Base-by-base conservation (phyloP, 257 asterid genomes). In the Plantago major region DNA sequence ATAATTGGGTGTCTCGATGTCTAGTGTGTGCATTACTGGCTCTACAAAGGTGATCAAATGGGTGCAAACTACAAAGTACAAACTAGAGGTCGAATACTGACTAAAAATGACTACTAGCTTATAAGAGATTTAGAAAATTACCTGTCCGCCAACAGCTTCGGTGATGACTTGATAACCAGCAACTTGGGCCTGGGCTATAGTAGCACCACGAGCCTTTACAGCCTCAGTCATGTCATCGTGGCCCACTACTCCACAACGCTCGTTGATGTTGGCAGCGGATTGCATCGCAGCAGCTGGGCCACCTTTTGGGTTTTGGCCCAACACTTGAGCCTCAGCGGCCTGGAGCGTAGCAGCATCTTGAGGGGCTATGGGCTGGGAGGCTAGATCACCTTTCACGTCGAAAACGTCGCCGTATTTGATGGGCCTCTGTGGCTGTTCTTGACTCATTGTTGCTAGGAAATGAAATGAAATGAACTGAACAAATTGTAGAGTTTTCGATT, bases 341-440 rank as follows among this genome's bases (percentile, higher is more conserved):
- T 83, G 89, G 69, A 87, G 66, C 17, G 66, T 19, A 48, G 90
- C 82, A 45, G 96, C 96, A 51, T 83, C 97, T 63, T 76, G 76
- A 19, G 88, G 95, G 3, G 90, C 69, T 33, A 90, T 67, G 1
- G 81, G 75, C 33, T 83, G 64, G 2, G 86, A 64, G 28, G 90
- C 85, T 7, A 85, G 46, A 44, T 80, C 44, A 30, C 85, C 92
- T 1, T 90, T 72, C 62, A 90, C 90, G 2, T 58, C 4, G 48
- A 90, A 87, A 1, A 89, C 78, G 56, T 87, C 92, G 10, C 94
- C 90, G 43, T 87, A 87, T 53, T 55, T 81, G 26, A 87, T 66
- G 7, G 80, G 67, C 56, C 72, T 75, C 6, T 47, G 74, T 11
- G 78, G 83, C 58, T 80, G 84, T 44, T 70, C 68, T 38, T 83